phyloP scores from a whole-genome alignment of 371 early-diverging fungal genomes.

The Mucor mucedo region DNA sequence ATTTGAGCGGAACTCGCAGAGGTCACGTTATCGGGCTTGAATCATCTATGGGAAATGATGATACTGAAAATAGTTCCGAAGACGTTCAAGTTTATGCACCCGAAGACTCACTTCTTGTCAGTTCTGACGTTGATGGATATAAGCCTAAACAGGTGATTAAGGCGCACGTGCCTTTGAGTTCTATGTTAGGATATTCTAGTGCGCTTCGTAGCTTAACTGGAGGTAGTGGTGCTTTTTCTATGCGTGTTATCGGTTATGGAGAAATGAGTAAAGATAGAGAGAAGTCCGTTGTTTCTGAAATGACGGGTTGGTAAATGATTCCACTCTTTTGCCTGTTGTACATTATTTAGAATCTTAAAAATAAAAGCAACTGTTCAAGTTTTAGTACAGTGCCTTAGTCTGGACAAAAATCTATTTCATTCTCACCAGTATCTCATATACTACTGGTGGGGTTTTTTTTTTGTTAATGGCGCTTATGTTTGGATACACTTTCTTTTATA shows the following conservation, averaged over 20 bases:
- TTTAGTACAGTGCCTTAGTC: no score
- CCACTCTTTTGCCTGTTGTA: not conserved
- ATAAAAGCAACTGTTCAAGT: not conserved
- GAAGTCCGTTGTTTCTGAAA: slow-evolving; percentile 69
- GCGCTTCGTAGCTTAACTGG: slow-evolving; percentile 85
- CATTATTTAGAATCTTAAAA: not conserved
- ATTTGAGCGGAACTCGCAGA: slow-evolving; percentile 79
- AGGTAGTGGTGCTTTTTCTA: slow-evolving; percentile 82
- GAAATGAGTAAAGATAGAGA: slow-evolving; percentile 77
- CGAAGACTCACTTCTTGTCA: slow-evolving; percentile 47
- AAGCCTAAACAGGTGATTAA: slow-evolving; percentile 59
- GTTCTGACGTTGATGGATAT: slow-evolving; percentile 38
- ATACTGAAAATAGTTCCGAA: slow-evolving; percentile 20
- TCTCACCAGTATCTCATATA: no score
- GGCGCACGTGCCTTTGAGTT: slow-evolving; percentile 81
- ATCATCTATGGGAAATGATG: slow-evolving; percentile 45
- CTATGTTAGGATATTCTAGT: slow-evolving; percentile 90
- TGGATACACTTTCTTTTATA: no score
- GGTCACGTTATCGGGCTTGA: slow-evolving; percentile 70
- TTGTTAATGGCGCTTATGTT: no score
- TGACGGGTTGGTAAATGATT: slow-evolving; percentile 42
- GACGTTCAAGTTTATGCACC: slow-evolving; percentile 58
- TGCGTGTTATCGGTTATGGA: slow-evolving; percentile 88
- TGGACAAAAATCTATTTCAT: no score
- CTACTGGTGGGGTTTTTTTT: no score